Evolutionary conservation across 495 filamentous ascomycete species (phyloP), one percentile per base, ranked within the genome.

Genomic region (Lasiosphaeriaceae sp.): DNA sequence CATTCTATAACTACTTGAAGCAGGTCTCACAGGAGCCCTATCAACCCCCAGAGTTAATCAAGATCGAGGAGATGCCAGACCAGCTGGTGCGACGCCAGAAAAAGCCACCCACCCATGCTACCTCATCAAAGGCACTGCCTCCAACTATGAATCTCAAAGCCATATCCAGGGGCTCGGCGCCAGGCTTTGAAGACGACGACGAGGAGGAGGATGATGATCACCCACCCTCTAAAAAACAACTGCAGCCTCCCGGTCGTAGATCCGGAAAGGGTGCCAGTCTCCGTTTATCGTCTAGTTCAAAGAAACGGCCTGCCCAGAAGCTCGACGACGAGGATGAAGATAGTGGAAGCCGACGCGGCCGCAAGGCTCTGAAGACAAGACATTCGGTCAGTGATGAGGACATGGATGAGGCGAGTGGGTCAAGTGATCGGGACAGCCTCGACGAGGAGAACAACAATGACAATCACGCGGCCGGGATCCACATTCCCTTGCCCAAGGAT

Each of bases 241-340:
- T 39, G 14, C 60, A 63, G 14, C 60, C 59, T 0, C 56, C 60
- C 9, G 46, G 14, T 45, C 70, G 73, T 0, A 60, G 23, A 5
- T 59, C 67, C 14, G 71, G 71, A 35, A 75, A 72, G 49, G 62
- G 57, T 11, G 67, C 74, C 17, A 64, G 58, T 3, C 51, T 77
- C 8, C 71, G 75, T 7, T 58, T 60, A 0, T 41, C 45, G 0
- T 50, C 63, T 2, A 46, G 41, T 23, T 64, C 70, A 23, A 74
- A 74, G 48, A 76, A 75, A 34, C 73, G 75, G 2, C 55, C 67
- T 23, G 68, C 61, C 7, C 64, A 71, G 11, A 69, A 73, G 2
- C 63, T 74, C 60, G 69, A 70, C 3, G 50, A 70, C 24, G 67
- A 73, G 20, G 61, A 63, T 20, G 63, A 41, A 11, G 31, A 5